These are phyloP conservation scores for Capniomyces stellatus DNA, from an alignment of 371 early-diverging fungal species.

Conservation along the genomic window DNA sequence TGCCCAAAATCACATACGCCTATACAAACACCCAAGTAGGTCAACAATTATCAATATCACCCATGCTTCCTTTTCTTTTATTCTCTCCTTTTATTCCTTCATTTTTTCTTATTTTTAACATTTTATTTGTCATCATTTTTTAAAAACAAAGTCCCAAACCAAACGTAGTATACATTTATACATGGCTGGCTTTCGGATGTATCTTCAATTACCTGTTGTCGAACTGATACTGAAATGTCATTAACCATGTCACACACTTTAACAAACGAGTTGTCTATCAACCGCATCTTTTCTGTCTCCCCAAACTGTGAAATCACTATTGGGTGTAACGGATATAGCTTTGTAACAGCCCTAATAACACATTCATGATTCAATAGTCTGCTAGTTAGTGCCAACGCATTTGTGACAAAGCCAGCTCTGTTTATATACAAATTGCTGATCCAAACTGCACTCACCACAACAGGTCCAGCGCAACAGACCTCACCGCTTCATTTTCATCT, in stretches of 20 bases:
- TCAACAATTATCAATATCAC: constrained; percentile 55
- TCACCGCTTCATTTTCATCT: not conserved
- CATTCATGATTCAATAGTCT: too few relatives aligned
- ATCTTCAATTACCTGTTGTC: constrained; percentile 24
- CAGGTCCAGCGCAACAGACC: not conserved
- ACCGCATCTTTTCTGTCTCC: constrained; percentile 34
- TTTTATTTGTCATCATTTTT: too few relatives aligned
- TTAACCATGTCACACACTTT: constrained; percentile 59
- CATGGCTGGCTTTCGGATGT: not conserved
- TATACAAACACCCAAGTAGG: constrained; percentile 39
- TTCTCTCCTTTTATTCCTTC: constrained; percentile 41
- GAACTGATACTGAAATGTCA: constrained; percentile 41
- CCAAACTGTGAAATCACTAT: constrained; percentile 9
- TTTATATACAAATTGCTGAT: too few relatives aligned
- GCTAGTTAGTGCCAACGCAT: too few relatives aligned
- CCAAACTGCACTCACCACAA: not conserved
- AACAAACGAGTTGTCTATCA: constrained; percentile 57
- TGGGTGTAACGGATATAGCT: constrained; percentile 14
- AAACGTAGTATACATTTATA: not conserved
- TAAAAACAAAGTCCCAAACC: too few relatives aligned
- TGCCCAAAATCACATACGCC: constrained; percentile 44
- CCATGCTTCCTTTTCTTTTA: constrained; percentile 53
- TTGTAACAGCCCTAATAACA: constrained; percentile 29
- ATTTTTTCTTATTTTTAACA: constrained; percentile 16
- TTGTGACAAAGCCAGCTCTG: too few relatives aligned